Conservation (phyloP, 306 rosid genomes). For the Potentilla sterilis region DNA sequence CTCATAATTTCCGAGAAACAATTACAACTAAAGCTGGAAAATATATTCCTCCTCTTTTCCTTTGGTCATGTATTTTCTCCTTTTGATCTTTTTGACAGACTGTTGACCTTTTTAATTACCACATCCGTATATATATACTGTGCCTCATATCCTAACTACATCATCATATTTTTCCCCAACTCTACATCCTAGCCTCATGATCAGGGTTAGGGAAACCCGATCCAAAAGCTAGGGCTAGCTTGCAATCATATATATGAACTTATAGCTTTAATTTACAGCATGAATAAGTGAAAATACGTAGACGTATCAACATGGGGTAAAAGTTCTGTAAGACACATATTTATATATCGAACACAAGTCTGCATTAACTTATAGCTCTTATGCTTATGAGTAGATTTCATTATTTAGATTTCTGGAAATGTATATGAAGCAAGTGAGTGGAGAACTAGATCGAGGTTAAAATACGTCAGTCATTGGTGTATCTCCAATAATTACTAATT, state of each 20-base stretch:
- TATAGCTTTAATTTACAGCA: background rate
- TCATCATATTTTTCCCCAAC: background rate
- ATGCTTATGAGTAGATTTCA: background rate
- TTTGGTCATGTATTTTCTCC: background rate
- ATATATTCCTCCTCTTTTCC: background rate
- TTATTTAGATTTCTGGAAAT: background rate
- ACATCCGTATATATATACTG: background rate
- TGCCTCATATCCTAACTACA: conserved; percentile 6
- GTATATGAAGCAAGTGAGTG: background rate
- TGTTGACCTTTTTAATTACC: background rate
- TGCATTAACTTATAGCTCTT: background rate
- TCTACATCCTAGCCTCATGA: conserved; percentile 2
- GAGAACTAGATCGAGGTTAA: background rate
- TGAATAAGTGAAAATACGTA: background rate
- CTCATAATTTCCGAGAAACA: background rate
- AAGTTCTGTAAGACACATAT: background rate
- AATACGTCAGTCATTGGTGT: background rate
- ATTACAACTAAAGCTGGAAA: background rate
- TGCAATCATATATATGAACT: background rate
- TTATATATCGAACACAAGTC: background rate
- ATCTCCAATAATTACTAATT: background rate
- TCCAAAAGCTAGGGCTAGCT: background rate
- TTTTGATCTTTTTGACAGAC: background rate
- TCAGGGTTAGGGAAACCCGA: background rate
- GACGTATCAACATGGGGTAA: too few species aligned